Base-by-base conservation (phyloP, 441 rosid genomes). In the Pelargonium citronellum region DNA sequence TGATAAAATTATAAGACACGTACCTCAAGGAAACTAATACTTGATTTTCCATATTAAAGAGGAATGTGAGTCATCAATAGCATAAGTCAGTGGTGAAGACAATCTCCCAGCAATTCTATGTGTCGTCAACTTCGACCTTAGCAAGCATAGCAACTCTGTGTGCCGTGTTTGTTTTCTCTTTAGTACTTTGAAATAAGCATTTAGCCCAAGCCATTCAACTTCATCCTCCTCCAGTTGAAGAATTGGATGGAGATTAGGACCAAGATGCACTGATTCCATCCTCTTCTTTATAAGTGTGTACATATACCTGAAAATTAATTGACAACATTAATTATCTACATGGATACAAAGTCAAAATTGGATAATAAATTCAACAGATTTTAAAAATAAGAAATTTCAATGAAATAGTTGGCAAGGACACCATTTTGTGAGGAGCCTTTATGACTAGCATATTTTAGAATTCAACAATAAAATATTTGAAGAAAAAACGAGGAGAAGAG, bases 191-290 rank as follows among this genome's bases (percentile, higher is more conserved):
- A 90, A 73, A 73, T 70, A 90, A 0, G 96, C 97, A 69, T 83
- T 78, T 34, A 89, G 73, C 16, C 96, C 97, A 39, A 94, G 94
- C 97, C 96, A 94, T 74, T 79, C 79, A 20, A 90, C 96, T 83
- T 94, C 99, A 15, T 73, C 80, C 53, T 73, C 80, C 41, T 69
- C 60, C 76, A 87, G 71, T 71, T 79, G 55, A 67, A 83, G 89
- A 77, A 72, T 69, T 0, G 90, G 87, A 24, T 20, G 66, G 64
- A 79, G 66, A 67, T 69, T 65, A 41, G 79, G 69, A 68, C 78
- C 79, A 19, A 70, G 67, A 73, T 41, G 58, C 66, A 64, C 61
- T 41, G 80, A 71, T 20, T 7, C 58, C 91, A 86, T 86, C 83
- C 83, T 80, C 78, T 74, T 85, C 77, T 69, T 76, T 58, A 91